phyloP scores from a whole-genome alignment of 2,329 filamentous ascomycete species.

The Xylaria sp. region DNA sequence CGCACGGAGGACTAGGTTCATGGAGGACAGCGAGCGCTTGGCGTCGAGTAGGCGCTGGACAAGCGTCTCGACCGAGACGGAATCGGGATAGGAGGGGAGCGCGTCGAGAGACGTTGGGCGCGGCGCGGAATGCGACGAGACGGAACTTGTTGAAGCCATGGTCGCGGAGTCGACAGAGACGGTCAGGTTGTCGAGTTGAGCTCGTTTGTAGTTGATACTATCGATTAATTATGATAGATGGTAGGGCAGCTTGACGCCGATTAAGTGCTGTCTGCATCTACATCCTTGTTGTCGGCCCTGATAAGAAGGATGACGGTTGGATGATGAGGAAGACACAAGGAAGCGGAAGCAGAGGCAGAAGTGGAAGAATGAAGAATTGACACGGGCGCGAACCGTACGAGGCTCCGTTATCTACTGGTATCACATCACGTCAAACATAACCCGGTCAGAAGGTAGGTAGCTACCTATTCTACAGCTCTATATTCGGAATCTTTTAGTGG shows the following conservation, averaged over 20 bases:
- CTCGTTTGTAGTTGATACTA: conserved; percentile 13
- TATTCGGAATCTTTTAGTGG: conserved; percentile 19
- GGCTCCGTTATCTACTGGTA: conserved; percentile 11
- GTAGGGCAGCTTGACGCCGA: conserved; percentile 31
- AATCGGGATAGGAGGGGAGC: conserved; percentile 53
- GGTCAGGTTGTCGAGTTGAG: neutral
- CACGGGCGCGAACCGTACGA: neutral
- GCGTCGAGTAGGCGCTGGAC: conserved; percentile 87
- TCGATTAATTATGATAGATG: conserved; percentile 13
- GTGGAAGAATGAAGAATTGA: neutral
- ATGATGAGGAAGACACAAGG: neutral
- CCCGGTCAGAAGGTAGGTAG: conserved; percentile 2
- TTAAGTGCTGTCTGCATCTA: conserved; percentile 33
- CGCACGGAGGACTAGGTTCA: conserved; percentile 83
- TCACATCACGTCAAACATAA: conserved; percentile 6
- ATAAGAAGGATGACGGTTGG: conserved; percentile 8
- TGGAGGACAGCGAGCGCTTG: conserved; percentile 87
- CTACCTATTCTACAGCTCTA: conserved; percentile 1
- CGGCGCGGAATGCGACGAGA: conserved; percentile 42
- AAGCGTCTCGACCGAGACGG: conserved; percentile 75
- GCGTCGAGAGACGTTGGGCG: conserved; percentile 42
- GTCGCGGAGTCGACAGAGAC: conserved; percentile 2
- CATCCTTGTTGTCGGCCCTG: conserved; percentile 30
- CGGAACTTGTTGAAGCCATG: conserved; percentile 45
- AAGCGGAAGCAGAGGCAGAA: neutral